Conservation (phyloP, 2,329 filamentous ascomycete species). For the Penicillium sp. region DNA sequence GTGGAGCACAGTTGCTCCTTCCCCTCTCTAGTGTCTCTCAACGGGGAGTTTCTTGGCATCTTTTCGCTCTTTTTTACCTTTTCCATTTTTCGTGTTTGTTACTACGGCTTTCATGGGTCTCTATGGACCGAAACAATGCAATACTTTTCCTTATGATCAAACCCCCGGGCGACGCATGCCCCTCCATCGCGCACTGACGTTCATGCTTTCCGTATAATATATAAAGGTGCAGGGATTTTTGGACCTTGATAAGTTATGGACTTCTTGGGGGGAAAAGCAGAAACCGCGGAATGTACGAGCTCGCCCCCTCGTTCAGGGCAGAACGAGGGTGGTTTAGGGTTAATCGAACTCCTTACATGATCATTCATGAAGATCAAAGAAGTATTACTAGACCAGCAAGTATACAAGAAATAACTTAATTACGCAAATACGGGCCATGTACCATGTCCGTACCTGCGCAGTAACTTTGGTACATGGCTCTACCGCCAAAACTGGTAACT, state of each 20-base stretch:
- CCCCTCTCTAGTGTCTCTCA: background rate
- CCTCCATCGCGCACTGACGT: constrained; percentile 22
- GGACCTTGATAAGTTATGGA: background rate
- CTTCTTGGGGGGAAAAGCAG: background rate
- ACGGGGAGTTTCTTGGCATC: background rate
- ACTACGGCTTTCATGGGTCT: background rate
- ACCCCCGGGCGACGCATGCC: background rate
- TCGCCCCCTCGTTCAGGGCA: background rate
- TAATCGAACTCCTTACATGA: background rate
- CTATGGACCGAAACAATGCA: background rate
- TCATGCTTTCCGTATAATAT: background rate
- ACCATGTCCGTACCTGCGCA: constrained; percentile 16
- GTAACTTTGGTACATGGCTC: constrained; percentile 25
- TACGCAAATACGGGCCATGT: constrained; percentile 5
- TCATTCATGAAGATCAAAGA: background rate
- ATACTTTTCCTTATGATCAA: background rate
- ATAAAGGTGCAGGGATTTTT: background rate
- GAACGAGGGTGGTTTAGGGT: background rate
- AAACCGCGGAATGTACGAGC: background rate
- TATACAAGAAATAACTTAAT: background rate
- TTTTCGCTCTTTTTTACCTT: background rate
- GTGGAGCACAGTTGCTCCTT: background rate
- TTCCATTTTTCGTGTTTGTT: background rate
- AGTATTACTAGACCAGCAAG: background rate
- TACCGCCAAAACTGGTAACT: constrained; percentile 17